Evolutionary conservation across 208 protist genomes (phyloP), one percentile per base, ranked within the genome.

Genomic region (Crithidia acanthocephali): DNA sequence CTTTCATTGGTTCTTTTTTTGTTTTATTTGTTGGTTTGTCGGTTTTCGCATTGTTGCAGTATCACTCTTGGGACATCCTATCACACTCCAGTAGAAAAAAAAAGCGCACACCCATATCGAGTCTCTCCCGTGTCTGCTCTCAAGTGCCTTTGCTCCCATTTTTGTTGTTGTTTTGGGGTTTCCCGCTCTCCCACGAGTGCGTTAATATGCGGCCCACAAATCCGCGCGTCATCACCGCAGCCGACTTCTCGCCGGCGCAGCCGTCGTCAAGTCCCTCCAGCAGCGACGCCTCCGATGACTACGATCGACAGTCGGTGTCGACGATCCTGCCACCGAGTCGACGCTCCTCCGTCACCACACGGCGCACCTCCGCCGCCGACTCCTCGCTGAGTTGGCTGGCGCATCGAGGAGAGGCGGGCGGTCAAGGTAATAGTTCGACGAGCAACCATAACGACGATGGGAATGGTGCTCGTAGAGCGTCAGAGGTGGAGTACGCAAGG

Each of bases 261-360:
- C 42, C 25, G 2, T 16, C 48, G 37, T 62, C 37, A 7, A 53
- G 35, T 0, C 20, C 37, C 7, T 65, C 47, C 30, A 25, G 11
- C 20, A 11, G 22, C 44, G 30, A 28, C 37, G 13, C 20, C 42
- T 51, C 47, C 1, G 59, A 75, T 30, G 60, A 45, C 40, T 75
- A 75, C 55, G 57, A 62, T 22, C 33, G 25, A 13, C 69, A 68
- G 28, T 42, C 51, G 16, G 44, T 68, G 3, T 51, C 50, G 1
- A 28, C 32, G 22, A 56, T 75, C 11, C 55, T 75, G 2, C 60
- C 69, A 1, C 69, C 69, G 1, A 75, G 69, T 40, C 59, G 25
- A 6, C 69, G 69, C 44, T 67, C 61, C 32, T 72, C 65, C 10
- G 23, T 62, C 3, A n/a, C 51, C 7, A 30, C 58, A 22, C 58